A percentile compares a stretch with the other conserved stretches of the same genome.
Conservation (phyloP, 2,329 filamentous ascomycete genomes). For the Colletotrichum brevisporum region DNA sequence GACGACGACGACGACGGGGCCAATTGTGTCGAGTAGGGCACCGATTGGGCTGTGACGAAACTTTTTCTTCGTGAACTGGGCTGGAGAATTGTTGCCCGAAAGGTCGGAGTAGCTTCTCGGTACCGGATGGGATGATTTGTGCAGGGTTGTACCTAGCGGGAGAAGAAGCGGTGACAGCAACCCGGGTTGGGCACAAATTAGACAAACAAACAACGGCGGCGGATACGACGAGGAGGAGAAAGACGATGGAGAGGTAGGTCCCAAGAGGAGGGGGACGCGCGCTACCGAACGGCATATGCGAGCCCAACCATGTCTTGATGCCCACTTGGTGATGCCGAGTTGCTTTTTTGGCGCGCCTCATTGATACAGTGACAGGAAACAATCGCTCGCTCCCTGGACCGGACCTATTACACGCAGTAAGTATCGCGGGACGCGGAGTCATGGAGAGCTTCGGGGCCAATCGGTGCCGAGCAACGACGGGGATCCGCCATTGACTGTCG, state of each 20-base stretch:
- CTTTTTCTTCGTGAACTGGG: constrained; percentile 36
- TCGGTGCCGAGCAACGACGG: constrained; percentile 1
- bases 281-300: constrained; percentile 34
- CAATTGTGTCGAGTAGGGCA: constrained; percentile 44
- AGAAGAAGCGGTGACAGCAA: constrained; percentile 50
- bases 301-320: constrained; percentile 44
- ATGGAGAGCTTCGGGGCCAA: constrained; percentile 19
- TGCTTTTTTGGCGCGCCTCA: constrained; percentile 35
- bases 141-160: constrained; percentile 52
- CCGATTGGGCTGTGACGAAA: constrained; percentile 49
- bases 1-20: constrained; percentile 24
- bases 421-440: not conserved
- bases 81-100: constrained; percentile 51
- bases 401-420: not conserved
- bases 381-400: not conserved
- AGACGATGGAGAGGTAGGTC: not conserved
- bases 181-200: constrained; percentile 42
- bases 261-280: constrained; percentile 36
- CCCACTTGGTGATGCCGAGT: constrained; percentile 37
- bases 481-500: constrained; percentile 11
- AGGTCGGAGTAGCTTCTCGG: constrained; percentile 47
- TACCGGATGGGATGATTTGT: constrained; percentile 46
- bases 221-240: constrained; percentile 33
- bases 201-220: constrained; percentile 38
- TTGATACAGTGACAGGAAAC: constrained; percentile 21